Base-by-base conservation (phyloP, 176 grass and related monocot species). In the Bromus sterilis region DNA sequence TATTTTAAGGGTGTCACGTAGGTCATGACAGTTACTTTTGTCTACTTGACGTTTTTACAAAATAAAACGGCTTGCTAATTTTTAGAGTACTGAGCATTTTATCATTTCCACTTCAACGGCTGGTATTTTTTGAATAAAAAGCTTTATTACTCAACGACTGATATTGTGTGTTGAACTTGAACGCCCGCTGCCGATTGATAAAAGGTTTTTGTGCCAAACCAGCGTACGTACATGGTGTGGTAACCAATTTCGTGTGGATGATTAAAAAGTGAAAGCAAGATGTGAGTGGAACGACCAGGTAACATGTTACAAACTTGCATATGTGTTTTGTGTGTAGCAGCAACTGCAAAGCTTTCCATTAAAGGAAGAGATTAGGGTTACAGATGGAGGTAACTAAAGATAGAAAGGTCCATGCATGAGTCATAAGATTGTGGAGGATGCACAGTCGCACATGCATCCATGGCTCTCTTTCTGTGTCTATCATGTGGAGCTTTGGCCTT, bases 401-500 rank as follows among this genome's bases (percentile, higher is more conserved):
- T 82, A 25, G 64, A 76, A 49, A 84, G 82, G 32, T 76, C 77
- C 69, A 42, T 59, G 48, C 25, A 44, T 21, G 7, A 72, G 34
- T 16, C 63, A 44, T 57, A 23, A 36, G 25, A 71, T 23, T 23
- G 58, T 23, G 55, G 39, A 67, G 42, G 65, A 56, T 62, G 44
- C 64, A 11, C 16, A 25, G 39, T 44, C 25, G 43, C 28, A 33
- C 44, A 58, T 49, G 87, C 6, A 5, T 51, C n/a, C n/a, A n/a
- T n/a, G n/a, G 24, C 12, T 31, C 64, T 30, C 43, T 86, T 33
- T 65, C 4, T 86, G 56, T 73, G 72, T 14, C 35, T 72, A 11
- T 82, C 78, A 82, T 46, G 39, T 62, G 56, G 42, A 71, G 64
- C 87, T 77, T 89, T 78, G 64, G 65, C 7, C 49, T n/a, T n/a